Conservation (phyloP, 768 basidiomycete species). For the Russula ochroleuca region DNA sequence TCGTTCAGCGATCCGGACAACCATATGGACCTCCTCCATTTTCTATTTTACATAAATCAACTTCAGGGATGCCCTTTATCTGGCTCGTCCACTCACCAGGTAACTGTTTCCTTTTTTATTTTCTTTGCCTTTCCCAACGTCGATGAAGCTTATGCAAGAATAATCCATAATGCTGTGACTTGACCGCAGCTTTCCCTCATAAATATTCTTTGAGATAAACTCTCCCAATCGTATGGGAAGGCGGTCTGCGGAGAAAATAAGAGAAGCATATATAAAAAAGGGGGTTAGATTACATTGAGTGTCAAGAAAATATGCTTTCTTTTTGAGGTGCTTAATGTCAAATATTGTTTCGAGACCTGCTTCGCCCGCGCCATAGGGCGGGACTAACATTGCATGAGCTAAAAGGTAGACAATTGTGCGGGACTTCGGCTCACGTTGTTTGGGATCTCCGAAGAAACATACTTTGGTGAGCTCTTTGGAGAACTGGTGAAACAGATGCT, state of each 20-base stretch:
- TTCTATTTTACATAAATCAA: conserved; percentile 1
- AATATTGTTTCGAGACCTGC: conserved; percentile 45
- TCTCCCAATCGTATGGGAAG: conserved; percentile 49
- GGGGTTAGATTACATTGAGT: conserved; percentile 41
- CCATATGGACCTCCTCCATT: conserved; percentile 13
- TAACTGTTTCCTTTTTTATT: conserved; percentile 31
- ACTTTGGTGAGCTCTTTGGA: conserved; percentile 39
- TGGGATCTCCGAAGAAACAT: conserved; percentile 53
- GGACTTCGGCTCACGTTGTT: conserved; percentile 44
- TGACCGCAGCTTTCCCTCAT: conserved; percentile 40
- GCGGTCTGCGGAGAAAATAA: conserved; percentile 38
- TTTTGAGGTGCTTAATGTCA: conserved; percentile 43
- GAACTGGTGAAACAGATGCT: conserved; percentile 49
- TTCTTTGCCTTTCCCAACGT: conserved; percentile 41
- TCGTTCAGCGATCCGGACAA: conserved; percentile 12
- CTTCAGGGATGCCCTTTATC: background rate
- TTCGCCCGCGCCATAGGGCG: conserved; percentile 47
- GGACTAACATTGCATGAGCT: conserved; percentile 36
- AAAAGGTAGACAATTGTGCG: background rate
- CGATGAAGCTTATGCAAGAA: conserved; percentile 44
- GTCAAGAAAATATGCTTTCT: conserved; percentile 40
- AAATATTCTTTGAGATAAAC: conserved; percentile 48
- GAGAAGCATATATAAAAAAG: background rate
- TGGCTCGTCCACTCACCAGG: background rate
- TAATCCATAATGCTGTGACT: conserved; percentile 35